Evolutionary conservation across 2,329 filamentous ascomycete genomes (phyloP), one percentile per base, ranked within the genome.

Genomic region (Pseudocercospora musae): DNA sequence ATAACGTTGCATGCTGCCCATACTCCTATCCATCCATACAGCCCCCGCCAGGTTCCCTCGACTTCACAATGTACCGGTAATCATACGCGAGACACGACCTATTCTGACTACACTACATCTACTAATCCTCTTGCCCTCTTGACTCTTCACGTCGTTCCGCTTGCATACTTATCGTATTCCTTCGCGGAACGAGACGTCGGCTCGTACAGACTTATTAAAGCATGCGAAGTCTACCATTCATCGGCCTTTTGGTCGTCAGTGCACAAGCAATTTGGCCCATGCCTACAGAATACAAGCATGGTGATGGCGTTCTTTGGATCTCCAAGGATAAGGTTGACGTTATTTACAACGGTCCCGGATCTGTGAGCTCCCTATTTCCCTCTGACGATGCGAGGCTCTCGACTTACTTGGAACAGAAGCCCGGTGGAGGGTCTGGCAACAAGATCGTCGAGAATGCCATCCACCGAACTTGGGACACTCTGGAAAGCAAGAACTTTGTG

Each of bases 401-500:
- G 44, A 67, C 65, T 50, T 23, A 57, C 40, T 21, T 37, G 46
- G 56, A 56, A 59, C 65, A 65, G 59, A 58, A 66, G 46, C 37
- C 62, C 23, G 18, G 50, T 23, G 27, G 50, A 33, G 25, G 27
- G 9, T n/a, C 15, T 29, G 48, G 50, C 50, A 63, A 59, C 64
- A 59, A 61, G 84, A 78, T 83, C 10, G 68, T 84, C 15, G 72
- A 78, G 21, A 77, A 75, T 60, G 81, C 81, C 7, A 78, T 84
- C 31, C 68, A 78, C 21, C 83, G 89, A 52, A 82, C 88, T 9
- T 78, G 87, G 66, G 75, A 82, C 23, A 84, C 82, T 61, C 85
- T 94, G 60, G 89, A 92, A 75, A 77, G 84, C 25, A 79, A 88
- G 62, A 86, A 85, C 68, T 87, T 93, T 65, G 84, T 91, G 15